A percentile compares a stretch with the other conserved stretches of the same genome.
Evolutionary conservation across 345 rosid species (phyloP).

Genomic region (Lumnitzera littorea): DNA sequence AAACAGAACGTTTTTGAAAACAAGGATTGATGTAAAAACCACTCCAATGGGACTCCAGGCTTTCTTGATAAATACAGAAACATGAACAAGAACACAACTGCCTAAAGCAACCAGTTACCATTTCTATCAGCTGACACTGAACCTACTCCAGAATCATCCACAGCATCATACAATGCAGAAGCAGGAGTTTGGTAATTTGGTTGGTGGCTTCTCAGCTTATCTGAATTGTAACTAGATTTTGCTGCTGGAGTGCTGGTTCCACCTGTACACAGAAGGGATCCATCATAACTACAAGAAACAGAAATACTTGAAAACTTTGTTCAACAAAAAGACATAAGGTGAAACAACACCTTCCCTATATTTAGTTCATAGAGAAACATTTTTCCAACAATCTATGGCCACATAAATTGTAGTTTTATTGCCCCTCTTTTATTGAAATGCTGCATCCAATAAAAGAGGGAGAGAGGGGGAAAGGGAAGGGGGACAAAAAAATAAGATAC

Average conservation of each 20-base stretch:
- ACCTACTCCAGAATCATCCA: constrained; percentile 41
- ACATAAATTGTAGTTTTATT: too few species aligned
- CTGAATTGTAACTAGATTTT: constrained; percentile 30
- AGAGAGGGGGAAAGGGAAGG: too few species aligned
- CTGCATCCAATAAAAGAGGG: too few species aligned
- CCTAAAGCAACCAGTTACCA: constrained; percentile 15
- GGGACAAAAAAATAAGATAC: too few species aligned
- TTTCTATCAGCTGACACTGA: constrained; percentile 35
- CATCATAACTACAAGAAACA: constrained; percentile 8
- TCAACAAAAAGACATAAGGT: background rate
- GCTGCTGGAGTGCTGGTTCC: constrained; percentile 38
- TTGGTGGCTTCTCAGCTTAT: constrained; percentile 46
- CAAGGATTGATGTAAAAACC: too few species aligned
- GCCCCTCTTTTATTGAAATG: too few species aligned
- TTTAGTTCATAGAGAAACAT: too few species aligned
- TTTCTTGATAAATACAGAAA: too few species aligned
- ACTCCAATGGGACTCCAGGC: too few species aligned
- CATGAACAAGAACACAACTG: too few species aligned
- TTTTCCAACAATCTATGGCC: too few species aligned
- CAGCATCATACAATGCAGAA: constrained; percentile 69
- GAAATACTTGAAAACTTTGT: background rate
- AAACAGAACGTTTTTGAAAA: too few species aligned
- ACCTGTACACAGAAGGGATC: constrained; percentile 20
- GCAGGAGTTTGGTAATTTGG: constrained; percentile 78
- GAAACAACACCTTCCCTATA: background rate